These are phyloP conservation scores for Leccinum arenicola DNA, from an alignment of 768 basidiomycete species.

Conservation along the genomic window DNA sequence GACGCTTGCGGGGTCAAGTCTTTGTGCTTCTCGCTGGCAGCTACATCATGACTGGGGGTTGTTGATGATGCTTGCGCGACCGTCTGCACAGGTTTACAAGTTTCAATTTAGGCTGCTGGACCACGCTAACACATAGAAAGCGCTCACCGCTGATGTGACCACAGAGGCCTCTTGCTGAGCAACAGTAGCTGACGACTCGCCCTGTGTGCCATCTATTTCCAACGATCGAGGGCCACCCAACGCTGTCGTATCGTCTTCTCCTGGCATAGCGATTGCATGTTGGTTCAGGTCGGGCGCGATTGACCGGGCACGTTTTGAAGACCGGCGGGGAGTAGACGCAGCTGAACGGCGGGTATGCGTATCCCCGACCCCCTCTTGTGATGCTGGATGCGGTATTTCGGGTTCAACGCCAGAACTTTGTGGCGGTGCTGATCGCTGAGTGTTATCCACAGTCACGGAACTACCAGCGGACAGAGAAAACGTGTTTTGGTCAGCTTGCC, in stretches of 20 bases:
- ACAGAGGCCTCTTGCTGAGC: neutral
- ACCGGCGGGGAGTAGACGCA: neutral
- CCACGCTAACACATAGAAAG: neutral
- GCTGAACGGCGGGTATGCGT: neutral
- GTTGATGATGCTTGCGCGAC: neutral
- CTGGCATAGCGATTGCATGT: neutral
- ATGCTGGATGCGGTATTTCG: neutral
- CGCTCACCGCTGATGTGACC: slow-evolving; percentile 3
- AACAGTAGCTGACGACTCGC: neutral
- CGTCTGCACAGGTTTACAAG: neutral
- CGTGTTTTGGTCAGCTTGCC: neutral
- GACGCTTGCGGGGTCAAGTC: neutral
- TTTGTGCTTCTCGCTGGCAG: slow-evolving; percentile 17
- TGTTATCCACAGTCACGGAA: neutral
- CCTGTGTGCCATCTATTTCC: neutral
- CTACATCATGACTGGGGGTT: neutral
- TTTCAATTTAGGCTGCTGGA: neutral
- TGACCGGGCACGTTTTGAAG: slow-evolving; percentile 7
- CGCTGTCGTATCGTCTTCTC: neutral
- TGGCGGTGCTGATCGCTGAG: neutral
- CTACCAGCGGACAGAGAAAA: neutral
- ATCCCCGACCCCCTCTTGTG: slow-evolving; percentile 1
- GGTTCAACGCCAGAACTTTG: neutral
- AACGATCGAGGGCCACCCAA: neutral
- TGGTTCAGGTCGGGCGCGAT: neutral